These are phyloP conservation scores for Tylopilus subfusipes DNA, from an alignment of 768 basidiomycete genomes.

Conservation along the genomic window DNA sequence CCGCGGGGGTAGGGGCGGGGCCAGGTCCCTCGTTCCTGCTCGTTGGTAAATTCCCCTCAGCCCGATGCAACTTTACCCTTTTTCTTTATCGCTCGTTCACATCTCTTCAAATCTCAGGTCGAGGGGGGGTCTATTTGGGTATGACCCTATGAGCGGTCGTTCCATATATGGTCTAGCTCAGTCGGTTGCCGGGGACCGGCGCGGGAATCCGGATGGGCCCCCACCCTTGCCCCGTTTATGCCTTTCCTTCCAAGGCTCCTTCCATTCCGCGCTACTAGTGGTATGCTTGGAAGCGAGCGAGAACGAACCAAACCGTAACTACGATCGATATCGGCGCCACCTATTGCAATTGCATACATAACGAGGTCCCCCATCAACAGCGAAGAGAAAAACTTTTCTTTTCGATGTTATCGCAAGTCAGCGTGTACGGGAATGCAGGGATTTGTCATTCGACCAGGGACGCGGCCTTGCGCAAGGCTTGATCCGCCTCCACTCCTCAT, in stretches of 20 bases:
- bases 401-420: not conserved
- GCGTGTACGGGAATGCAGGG: too few relatives aligned
- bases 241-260: not conserved
- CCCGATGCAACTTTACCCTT: not conserved
- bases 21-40: not conserved
- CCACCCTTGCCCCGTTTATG: not conserved
- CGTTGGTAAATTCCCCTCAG: not conserved
- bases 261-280: not conserved
- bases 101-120: not conserved
- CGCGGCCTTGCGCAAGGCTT: not conserved
- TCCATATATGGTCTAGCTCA: not conserved
- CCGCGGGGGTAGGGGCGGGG: not conserved
- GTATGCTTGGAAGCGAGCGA: not conserved
- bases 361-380: not conserved
- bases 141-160: too few relatives aligned
- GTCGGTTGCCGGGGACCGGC: not conserved
- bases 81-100: not conserved
- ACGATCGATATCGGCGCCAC: not conserved
- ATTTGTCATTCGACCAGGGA: not conserved
- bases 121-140: not conserved
- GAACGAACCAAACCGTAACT: not conserved
- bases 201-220: not conserved
- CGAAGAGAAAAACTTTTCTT: not conserved
- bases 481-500: not conserved
- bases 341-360: not conserved